Base-by-base conservation (phyloP, 768 basidiomycete species). In the Mycena kentingensis region DNA sequence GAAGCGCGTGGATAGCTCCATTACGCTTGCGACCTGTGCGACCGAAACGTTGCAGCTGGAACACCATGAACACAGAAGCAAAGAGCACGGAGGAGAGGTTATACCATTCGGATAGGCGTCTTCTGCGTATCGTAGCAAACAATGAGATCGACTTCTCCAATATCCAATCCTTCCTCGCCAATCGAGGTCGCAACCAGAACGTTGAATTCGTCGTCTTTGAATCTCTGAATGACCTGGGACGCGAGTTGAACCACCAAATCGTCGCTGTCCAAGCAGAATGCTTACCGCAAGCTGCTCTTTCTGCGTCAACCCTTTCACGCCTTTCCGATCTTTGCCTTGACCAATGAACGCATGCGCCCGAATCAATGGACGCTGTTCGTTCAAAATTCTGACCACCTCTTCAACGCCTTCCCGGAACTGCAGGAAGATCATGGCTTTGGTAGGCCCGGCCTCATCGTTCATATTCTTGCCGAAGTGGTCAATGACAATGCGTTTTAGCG, bases 91-190 rank as follows among this genome's bases (percentile, higher is more conserved):
- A 29, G 27, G 27, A 29, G 32, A 21, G 57, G n/a, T n/a, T 84
- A 46, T 67, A 96, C 96, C 89, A 97, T 93, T 51, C 95, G 91
- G 56, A 98, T 94, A 1, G 95, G 89, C 1, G 92, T 92, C 74
- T 96, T 97, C 63, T 95, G 92, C 22, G 94, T 87, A 60, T 99
- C 97, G 67, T 98, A 99, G 63, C 95, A 98, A 42, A 98, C 75
- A 50, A 98, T 96, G 64, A 94, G 77, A 66, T 99, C 97, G 15
- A 99, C 87, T 67, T 97, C 95, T 27, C 97, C 97, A 49, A 99
- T 99, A 67, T 99, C 97, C 16, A 99, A 77, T 51, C 97, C 97
- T 69, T 99, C 97, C 71, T 99, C 97, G 19, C 97, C 97, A 49
- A 99, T 93, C 3, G 90, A 96, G 4, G 97, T 98, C 1, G 95